Evolutionary conservation across 2,329 filamentous ascomycete genomes (phyloP), one percentile per base, ranked within the genome.

Genomic region (Thermomyces lanuginosus): DNA sequence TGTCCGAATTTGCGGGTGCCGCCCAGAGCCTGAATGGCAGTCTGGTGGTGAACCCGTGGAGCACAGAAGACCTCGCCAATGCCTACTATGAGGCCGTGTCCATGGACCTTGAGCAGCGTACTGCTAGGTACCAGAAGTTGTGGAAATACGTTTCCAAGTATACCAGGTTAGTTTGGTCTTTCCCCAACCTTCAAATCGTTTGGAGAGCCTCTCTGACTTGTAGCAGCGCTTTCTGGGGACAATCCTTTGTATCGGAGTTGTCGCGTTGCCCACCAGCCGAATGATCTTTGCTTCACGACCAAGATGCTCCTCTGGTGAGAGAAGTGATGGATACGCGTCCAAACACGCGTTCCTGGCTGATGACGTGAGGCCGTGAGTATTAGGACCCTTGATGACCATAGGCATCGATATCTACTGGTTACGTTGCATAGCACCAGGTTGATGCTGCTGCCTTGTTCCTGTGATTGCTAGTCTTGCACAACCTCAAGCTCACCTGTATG

Each of bases 141-240:
- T 79, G 89, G 48, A 80, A 80, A 56, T 95, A 95, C 48, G 82
- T 95, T 33, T 86, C 84, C 57, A 93, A 92, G 60, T 95, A 93
- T 58, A 98, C 89, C 1, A 91, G 67, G 67, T 70, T 51, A 28
- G 54, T 28, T 19, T 21, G 10, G 16, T 5, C 18, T 26, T 4
- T 10, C n/a, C 17, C 16, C 15, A 16, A 5, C 22, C 7, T 25
- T 16, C 13, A 4, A 11, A 10, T 16, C 9, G 15, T 8, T 11
- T 9, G 2, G n/a, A 15, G 7, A 23, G 7, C 27, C 36, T 38
- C 37, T 45, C 35, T 35, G 30, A 29, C 17, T 53, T 2, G 8
- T 11, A 17, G 29, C 17, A 73, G 81, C 50, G 79, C 84, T 6
- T 93, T 89, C 76, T 95, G 86, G 86, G 86, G 86, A 14, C 72